Evolutionary conservation across 2,329 filamentous ascomycete genomes (phyloP).

Genomic region (Fusarium domesticum): DNA sequence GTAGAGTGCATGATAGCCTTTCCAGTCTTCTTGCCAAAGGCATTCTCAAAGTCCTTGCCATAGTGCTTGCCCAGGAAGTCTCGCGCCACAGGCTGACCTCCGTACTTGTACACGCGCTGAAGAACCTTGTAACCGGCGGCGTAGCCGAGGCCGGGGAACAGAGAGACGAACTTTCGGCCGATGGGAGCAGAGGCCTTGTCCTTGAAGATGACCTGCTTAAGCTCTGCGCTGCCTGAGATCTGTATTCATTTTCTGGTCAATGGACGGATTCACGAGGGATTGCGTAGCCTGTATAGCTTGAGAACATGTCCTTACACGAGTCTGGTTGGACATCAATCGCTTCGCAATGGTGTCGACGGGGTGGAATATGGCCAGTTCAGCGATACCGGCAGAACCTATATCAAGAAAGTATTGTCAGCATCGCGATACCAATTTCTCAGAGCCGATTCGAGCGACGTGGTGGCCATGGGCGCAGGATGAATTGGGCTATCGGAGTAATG

Average conservation of each 20-base stretch:
- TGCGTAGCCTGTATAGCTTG: conserved; percentile 15
- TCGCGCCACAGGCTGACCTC: conserved; percentile 90
- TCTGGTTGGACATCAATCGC: conserved; percentile 98
- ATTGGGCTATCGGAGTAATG: conserved; percentile 10
- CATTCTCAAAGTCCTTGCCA: conserved; percentile 76
- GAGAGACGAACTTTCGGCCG: conserved; percentile 80
- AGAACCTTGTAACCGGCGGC: conserved; percentile 97
- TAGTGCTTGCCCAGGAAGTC: conserved; percentile 83
- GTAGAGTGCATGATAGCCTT: conserved; percentile 98
- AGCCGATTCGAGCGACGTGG: neutral
- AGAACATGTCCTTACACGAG: conserved; percentile 57
- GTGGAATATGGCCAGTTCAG: conserved; percentile 90
- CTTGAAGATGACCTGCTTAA: conserved; percentile 93
- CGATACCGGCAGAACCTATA: conserved; percentile 84
- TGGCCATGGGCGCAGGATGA: neutral
- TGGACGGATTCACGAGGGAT: conserved; percentile 1
- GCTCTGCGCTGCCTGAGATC: conserved; percentile 47
- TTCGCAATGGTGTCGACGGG: conserved; percentile 98
- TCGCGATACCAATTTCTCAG: neutral
- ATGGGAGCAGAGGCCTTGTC: conserved; percentile 72
- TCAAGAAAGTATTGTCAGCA: conserved; percentile 19
- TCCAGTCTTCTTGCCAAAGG: conserved; percentile 94
- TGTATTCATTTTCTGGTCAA: conserved; percentile 21
- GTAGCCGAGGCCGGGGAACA: conserved; percentile 96
- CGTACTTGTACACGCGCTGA: conserved; percentile 98